Base-by-base conservation (phyloP, 768 basidiomycete genomes). In the Agaricus subrufescens region DNA sequence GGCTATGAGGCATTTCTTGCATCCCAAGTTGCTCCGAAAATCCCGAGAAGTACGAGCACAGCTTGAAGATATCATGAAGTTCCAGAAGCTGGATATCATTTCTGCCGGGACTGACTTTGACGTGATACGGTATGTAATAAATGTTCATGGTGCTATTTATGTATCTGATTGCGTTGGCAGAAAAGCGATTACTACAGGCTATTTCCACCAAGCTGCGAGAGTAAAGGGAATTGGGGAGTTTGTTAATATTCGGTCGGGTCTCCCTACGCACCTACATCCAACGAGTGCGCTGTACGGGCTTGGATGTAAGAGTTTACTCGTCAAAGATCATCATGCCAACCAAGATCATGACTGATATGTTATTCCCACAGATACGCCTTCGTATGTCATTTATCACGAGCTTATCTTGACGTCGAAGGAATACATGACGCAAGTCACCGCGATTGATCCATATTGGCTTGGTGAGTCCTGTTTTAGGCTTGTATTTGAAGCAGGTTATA, bases 141-240 rank as follows among this genome's bases (percentile, higher is more conserved):
- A 31, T 53, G 25, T 31, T 54, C 43, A 40, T 42, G 19, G 5
- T 11, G 45, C 4, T 7, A 12, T 5, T 25, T 10, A 23, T 15
- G 15, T 27, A 11, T 52, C 47, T 53, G 31, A 59, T 31, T 45
- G 43, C 19, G 3, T 40, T 31, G 59, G 9, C 57, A 94, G 95
- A 68, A 98, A 96, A 83, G 93, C 94, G 2, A 98, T 99, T 62
- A 88, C 93, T 38, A 90, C 96, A 29, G 96, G 96, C 30, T 99
- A 98, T 71, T 99, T 99, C 81, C 97, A 98, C 70, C 97, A 99
- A 74, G 94, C 96, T 0, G 96, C 96, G 15, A 77, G 94, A 60
- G 96, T 96, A 38, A 99, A 99, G 76, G 97, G 97, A 67, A 98
- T 98, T 60, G 96, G 96, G 58, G 97, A 99, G 72, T 99, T 97